Evolutionary conservation across 805 yeast genomes (phyloP).

Genomic region (Wilhelminamyces savonicus): DNA sequence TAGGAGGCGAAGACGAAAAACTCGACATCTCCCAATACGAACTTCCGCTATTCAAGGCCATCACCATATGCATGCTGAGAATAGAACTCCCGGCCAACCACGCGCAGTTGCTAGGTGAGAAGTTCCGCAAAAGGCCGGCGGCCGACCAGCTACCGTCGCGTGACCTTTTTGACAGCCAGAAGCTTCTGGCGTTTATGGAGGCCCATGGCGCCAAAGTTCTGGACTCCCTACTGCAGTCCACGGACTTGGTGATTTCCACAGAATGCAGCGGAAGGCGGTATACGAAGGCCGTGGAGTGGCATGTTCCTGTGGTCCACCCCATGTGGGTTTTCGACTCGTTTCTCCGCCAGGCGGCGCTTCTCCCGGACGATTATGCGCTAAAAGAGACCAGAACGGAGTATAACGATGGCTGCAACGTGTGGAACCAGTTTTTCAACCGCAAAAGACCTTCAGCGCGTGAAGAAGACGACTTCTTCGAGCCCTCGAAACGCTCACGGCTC

Average conservation of each 20-base stretch:
- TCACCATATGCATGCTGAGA: slow-evolving; percentile 40
- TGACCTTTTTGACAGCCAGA: slow-evolving; percentile 18
- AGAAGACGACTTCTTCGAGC: no score
- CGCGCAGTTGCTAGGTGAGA: slow-evolving; percentile 11
- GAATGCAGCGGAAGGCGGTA: slow-evolving; percentile 47
- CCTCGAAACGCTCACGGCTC: slow-evolving; percentile 1
- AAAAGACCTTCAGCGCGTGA: no score
- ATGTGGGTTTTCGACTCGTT: slow-evolving; percentile 43
- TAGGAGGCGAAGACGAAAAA: slow-evolving; percentile 37
- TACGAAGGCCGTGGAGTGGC: slow-evolving; percentile 47
- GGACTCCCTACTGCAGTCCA: slow-evolving; percentile 41
- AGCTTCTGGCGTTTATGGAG: slow-evolving; percentile 27
- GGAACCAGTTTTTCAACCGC: slow-evolving; percentile 21
- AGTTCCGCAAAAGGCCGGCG: slow-evolving; percentile 14
- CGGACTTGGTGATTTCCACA: slow-evolving; percentile 43
- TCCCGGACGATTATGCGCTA: slow-evolving; percentile 34
- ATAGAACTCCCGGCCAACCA: slow-evolving; percentile 13
- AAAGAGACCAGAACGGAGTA: slow-evolving; percentile 8
- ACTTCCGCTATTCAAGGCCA: slow-evolving; percentile 41
- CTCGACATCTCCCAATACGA: slow-evolving; percentile 16
- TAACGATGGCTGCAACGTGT: slow-evolving; percentile 26
- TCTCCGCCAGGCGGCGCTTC: slow-evolving; percentile 38
- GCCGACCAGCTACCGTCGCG: slow-evolving; percentile 5
- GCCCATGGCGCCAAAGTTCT: slow-evolving; percentile 46
- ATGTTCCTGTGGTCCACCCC: slow-evolving; percentile 46